Evolutionary conservation across 2,329 filamentous ascomycete genomes (phyloP).

Genomic region (Aspergillus fischeri): DNA sequence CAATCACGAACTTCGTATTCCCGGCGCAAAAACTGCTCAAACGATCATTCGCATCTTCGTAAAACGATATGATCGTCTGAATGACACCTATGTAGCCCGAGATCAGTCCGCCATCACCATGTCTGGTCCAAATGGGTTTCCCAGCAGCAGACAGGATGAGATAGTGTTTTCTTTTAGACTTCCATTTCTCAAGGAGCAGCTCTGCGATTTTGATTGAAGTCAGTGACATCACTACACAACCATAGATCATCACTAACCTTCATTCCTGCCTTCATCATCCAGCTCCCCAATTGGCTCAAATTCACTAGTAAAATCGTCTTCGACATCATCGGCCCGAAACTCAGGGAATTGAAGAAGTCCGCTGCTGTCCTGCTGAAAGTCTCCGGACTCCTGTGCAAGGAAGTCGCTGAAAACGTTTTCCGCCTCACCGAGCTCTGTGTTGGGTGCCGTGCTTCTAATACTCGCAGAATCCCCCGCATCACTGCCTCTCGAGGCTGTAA

Average conservation of each 20-base stretch:
- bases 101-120: constrained; percentile 84
- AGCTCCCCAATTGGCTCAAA: constrained; percentile 68
- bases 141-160: constrained; percentile 93
- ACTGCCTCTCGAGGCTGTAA: constrained; percentile 46
- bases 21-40: constrained; percentile 85
- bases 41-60: constrained; percentile 72
- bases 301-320: constrained; percentile 68
- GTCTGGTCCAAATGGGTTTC: constrained; percentile 94
- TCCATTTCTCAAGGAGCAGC: constrained; percentile 68
- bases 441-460: constrained; percentile 48
- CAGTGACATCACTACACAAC: background rate
- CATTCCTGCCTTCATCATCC: constrained; percentile 50
- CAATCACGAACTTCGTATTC: constrained; percentile 76
- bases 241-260: constrained; percentile 42
- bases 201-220: constrained; percentile 16
- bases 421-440: constrained; percentile 63
- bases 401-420: constrained; percentile 78
- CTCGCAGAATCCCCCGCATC: constrained; percentile 49
- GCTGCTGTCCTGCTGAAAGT: constrained; percentile 37
- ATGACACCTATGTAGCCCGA: constrained; percentile 93
- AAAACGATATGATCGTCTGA: constrained; percentile 97
- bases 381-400: constrained; percentile 40
- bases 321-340: constrained; percentile 46
- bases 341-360: constrained; percentile 33
- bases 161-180: constrained; percentile 92